Evolutionary conservation across 257 asterid species (phyloP), one percentile per base, ranked within the genome.

Genomic region (Scutellaria minor): DNA sequence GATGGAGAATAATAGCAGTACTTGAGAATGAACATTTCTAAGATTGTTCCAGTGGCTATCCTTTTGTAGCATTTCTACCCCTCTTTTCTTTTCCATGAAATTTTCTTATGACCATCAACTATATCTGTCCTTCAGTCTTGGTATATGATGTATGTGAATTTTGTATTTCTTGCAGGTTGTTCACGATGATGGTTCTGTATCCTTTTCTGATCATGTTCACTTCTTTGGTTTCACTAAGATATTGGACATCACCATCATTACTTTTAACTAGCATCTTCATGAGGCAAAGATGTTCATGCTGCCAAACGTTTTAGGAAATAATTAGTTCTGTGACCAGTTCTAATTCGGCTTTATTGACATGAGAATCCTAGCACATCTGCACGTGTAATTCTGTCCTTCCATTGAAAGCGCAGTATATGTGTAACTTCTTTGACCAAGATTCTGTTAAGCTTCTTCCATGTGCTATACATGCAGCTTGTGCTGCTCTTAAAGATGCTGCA

Each of bases 171-270:
- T 80, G 78, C 91, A 90, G 97, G 98, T 89, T 79, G 89, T 88
- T 75, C 90, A 89, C 5, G 98, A 93, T 73, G 98, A 91, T 88
- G 98, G 98, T 73, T 92, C 97, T 52, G 96, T 93, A 93, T 93
- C 98, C 96, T 91, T 88, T 39, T 70, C 58, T 6, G 2, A 47
- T 56, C 69, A 9, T 72, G 60, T 74, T 57, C 48, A 42, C 12
- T 51, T 24, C 42, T 42, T 8, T 57, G 51, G 50, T 64, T 56
- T 53, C 50, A 5, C 64, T 12, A 13, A 52, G 31, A 5, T 55
- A 37, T 24, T 15, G 45, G 53, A 48, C 57, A 31, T 48, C 53
- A 6, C 55, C 45, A 5, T 46, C 13, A 3, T 59, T 41, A 61
- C 61, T 75, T 39, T 20, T 14, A 50, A 50, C 27, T n/a, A 56